These are phyloP conservation scores for Beauveria bassiana DNA, from an alignment of 2,329 filamentous ascomycete species.

Conservation along the genomic window DNA sequence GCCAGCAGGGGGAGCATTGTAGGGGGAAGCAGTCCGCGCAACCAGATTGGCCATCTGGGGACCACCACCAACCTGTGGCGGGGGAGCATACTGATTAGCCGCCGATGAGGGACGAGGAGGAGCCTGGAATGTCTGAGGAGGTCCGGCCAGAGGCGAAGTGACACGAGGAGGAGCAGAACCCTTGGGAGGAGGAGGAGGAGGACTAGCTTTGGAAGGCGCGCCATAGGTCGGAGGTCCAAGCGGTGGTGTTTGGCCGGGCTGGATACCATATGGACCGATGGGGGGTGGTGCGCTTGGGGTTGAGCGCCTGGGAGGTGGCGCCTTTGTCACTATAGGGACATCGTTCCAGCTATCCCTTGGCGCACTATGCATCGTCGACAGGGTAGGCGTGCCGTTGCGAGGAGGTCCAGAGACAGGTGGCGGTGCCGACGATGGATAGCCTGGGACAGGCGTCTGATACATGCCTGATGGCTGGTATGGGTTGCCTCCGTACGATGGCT, in stretches of 20 bases:
- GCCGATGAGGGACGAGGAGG: slow-evolving; percentile 53
- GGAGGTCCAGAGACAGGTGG: slow-evolving; percentile 32
- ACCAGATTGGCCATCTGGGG: slow-evolving; percentile 45
- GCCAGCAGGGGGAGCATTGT: slow-evolving; percentile 68
- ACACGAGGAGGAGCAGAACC: slow-evolving; percentile 62
- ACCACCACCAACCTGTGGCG: slow-evolving; percentile 52
- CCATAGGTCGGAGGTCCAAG: slow-evolving; percentile 53
- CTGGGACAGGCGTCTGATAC: slow-evolving; percentile 46
- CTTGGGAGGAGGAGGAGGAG: slow-evolving; percentile 79
- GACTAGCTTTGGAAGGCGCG: slow-evolving; percentile 56
- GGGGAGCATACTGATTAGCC: slow-evolving; percentile 44
- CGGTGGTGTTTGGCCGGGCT: slow-evolving; percentile 44
- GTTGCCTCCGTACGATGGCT: slow-evolving; percentile 24
- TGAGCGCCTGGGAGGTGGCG: slow-evolving; percentile 59
- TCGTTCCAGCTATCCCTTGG: slow-evolving; percentile 83
- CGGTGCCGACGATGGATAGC: slow-evolving; percentile 31
- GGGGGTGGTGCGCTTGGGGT: slow-evolving; percentile 67
- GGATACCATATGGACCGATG: slow-evolving; percentile 67
- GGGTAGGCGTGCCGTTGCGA: slow-evolving; percentile 58
- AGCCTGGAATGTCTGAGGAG: slow-evolving; percentile 46
- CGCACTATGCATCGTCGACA: slow-evolving; percentile 63
- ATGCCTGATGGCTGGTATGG: slow-evolving; percentile 33
- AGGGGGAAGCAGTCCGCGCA: slow-evolving; percentile 73
- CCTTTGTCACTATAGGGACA: slow-evolving; percentile 75
- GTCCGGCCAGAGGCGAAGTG: slow-evolving; percentile 60